phyloP scores from a whole-genome alignment of 768 basidiomycete genomes.

The Leccinum disarticulatum region DNA sequence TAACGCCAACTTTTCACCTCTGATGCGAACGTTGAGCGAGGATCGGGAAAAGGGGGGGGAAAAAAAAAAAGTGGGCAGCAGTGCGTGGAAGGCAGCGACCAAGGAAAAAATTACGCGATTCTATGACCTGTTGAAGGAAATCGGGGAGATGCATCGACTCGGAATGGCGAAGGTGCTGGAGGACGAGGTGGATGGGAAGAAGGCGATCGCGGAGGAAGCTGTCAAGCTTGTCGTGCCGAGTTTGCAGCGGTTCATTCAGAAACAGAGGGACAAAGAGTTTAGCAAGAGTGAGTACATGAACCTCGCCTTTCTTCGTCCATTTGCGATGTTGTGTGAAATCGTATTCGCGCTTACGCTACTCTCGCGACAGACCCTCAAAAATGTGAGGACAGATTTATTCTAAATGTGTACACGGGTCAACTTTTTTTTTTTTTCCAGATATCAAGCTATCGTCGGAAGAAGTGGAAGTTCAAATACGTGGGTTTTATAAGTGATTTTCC shows the following conservation, averaged over 20 bases:
- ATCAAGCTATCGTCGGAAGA: constrained; percentile 77
- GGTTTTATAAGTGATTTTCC: constrained; percentile 46
- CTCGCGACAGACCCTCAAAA: constrained; percentile 47
- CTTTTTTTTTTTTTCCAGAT: constrained; percentile 43
- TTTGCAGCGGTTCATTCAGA: constrained; percentile 71
- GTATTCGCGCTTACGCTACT: constrained; percentile 2
- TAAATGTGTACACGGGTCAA: constrained; percentile 9
- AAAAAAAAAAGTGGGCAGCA: constrained; percentile 42
- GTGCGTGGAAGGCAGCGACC: constrained; percentile 50
- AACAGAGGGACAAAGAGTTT: constrained; percentile 77
- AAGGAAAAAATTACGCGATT: constrained; percentile 86
- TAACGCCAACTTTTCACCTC: constrained; percentile 76
- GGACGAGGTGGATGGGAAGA: constrained; percentile 63
- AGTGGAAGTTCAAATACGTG: constrained; percentile 67
- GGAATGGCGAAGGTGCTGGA: constrained; percentile 61
- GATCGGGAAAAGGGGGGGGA: constrained; percentile 36
- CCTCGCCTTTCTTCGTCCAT: neutral
- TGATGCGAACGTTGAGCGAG: constrained; percentile 62
- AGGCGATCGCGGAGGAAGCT: constrained; percentile 66
- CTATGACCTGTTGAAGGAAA: constrained; percentile 78
- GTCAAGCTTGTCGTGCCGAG: constrained; percentile 75
- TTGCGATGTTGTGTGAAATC: neutral
- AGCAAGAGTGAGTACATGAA: constrained; percentile 64
- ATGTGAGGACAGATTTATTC: constrained; percentile 36
- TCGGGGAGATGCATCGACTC: constrained; percentile 66